Evolutionary conservation across 2,329 filamentous ascomycete species (phyloP).

Genomic region (Hypoxylon sp.): DNA sequence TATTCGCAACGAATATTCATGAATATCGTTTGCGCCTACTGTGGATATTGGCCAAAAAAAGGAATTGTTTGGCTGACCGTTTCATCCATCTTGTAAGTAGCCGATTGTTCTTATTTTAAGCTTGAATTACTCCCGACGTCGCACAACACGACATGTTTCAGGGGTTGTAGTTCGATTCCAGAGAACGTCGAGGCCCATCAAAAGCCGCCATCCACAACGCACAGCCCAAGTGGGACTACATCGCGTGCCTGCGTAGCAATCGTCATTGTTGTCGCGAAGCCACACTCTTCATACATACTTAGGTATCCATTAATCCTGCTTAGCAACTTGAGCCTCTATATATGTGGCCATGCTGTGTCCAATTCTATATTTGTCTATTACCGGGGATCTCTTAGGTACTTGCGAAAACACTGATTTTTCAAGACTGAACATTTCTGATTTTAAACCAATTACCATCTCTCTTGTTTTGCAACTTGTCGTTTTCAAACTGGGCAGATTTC

Average conservation of each 20-base stretch:
- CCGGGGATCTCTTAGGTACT: neutral
- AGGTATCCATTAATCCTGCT: neutral
- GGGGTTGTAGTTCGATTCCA: slow-evolving; percentile 32
- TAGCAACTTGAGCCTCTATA: neutral
- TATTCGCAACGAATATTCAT: neutral
- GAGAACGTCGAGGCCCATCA: slow-evolving; percentile 26
- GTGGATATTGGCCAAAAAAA: slow-evolving; percentile 5
- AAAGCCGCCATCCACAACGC: slow-evolving; percentile 26
- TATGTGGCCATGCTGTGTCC: neutral
- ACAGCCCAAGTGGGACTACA: slow-evolving; percentile 41
- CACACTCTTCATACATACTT: slow-evolving; percentile 8
- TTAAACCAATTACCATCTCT: neutral
- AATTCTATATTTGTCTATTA: neutral
- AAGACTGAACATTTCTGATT: neutral
- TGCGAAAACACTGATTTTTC: neutral
- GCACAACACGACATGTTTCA: slow-evolving; percentile 45
- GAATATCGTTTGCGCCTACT: slow-evolving; percentile 7
- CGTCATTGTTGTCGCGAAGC: slow-evolving; percentile 26
- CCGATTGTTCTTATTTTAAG: slow-evolving; percentile 45
- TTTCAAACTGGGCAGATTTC: slow-evolving; percentile 3
- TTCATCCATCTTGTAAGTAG: slow-evolving; percentile 40
- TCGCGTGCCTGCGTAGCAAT: slow-evolving; percentile 38
- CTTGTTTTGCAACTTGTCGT: neutral
- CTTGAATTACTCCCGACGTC: slow-evolving; percentile 46
- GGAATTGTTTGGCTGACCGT: slow-evolving; percentile 19